Conservation (phyloP, 805 yeast species). For the Kuraishia ogatae region DNA sequence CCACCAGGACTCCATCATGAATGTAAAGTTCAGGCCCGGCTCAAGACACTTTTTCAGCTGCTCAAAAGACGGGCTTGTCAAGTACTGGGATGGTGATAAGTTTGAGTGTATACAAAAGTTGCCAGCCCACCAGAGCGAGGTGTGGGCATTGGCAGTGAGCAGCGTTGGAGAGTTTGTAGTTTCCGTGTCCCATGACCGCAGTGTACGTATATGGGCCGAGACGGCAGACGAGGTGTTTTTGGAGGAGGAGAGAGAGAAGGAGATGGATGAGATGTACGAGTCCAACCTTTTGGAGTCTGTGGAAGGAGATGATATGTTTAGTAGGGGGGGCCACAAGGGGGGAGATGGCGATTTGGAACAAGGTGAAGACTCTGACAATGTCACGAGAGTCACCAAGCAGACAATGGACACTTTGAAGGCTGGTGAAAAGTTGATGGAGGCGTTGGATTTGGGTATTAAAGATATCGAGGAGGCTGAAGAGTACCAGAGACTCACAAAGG, state of each 20-base stretch:
- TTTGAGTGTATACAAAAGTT: constrained; percentile 89
- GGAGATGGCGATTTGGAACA: constrained; percentile 29
- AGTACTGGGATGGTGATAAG: constrained; percentile 98
- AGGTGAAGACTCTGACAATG: constrained; percentile 35
- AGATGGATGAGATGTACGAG: constrained; percentile 88
- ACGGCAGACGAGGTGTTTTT: constrained; percentile 93
- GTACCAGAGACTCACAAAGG: constrained; percentile 32
- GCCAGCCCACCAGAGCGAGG: constrained; percentile 83
- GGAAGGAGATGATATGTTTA: constrained; percentile 40
- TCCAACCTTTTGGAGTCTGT: constrained; percentile 64
- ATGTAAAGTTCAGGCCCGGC: constrained; percentile 75
- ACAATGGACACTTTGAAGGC: constrained; percentile 89
- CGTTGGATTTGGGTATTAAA: constrained; percentile 70
- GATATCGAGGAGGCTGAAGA: constrained; percentile 54
- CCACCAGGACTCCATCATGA: constrained; percentile 93
- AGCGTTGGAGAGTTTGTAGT: constrained; percentile 62
- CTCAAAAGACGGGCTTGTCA: constrained; percentile 81
- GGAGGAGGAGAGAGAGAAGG: constrained; percentile 95
- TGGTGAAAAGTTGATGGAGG: constrained; percentile 89
- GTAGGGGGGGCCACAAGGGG: constrained; percentile 25
- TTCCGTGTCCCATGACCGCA: constrained; percentile 87
- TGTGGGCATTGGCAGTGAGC: constrained; percentile 86
- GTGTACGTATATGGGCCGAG: constrained; percentile 88
- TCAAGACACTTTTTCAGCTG: constrained; percentile 85
- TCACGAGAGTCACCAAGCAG: constrained; percentile 64